Percentiles rank a stretch among this genome's conserved stretches.
Evolutionary conservation across 1,139 yeast genomes (phyloP).

Genomic region (Hansenula sp.): DNA sequence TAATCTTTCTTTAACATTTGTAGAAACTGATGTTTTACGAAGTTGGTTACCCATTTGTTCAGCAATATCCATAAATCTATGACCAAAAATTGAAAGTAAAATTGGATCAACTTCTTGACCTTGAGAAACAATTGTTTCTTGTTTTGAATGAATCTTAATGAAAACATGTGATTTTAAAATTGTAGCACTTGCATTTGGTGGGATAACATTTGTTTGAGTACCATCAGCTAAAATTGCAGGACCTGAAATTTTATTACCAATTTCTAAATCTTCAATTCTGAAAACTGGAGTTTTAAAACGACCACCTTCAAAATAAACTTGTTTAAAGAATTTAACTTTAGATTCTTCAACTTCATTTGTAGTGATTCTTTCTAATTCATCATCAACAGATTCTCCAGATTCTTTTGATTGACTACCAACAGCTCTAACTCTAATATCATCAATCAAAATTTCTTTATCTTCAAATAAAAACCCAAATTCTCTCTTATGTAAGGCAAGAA

Average conservation of each 20-base stretch:
- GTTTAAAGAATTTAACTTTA: constrained; percentile 25
- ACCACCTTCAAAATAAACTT: constrained; percentile 44
- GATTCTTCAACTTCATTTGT: constrained; percentile 19
- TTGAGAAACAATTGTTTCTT: constrained; percentile 21
- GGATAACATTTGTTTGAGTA: constrained; percentile 81
- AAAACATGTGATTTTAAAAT: constrained; percentile 60
- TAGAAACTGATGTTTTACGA: constrained; percentile 76
- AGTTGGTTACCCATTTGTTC: constrained; percentile 85
- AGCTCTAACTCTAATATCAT: constrained; percentile 75
- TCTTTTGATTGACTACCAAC: constrained; percentile 42
- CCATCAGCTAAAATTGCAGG: constrained; percentile 84
- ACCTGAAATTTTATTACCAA: constrained; percentile 58
- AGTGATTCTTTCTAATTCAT: constrained; percentile 24
- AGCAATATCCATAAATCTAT: constrained; percentile 83
- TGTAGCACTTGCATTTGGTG: constrained; percentile 65
- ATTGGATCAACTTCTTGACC: constrained; percentile 55
- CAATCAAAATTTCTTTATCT: constrained; percentile 63
- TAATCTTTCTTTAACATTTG: constrained; percentile 80
- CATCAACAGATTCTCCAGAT: constrained; percentile 31
- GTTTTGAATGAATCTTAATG: constrained; percentile 30
- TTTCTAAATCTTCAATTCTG: constrained; percentile 41
- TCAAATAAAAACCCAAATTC: constrained; percentile 67
- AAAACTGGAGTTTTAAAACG: constrained; percentile 51
- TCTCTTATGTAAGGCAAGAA: constrained; percentile 47
- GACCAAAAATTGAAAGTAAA: constrained; percentile 73